phyloP scores from a whole-genome alignment of 1,284 basidiomycete species.

The Chondrostereum purpureum region DNA sequence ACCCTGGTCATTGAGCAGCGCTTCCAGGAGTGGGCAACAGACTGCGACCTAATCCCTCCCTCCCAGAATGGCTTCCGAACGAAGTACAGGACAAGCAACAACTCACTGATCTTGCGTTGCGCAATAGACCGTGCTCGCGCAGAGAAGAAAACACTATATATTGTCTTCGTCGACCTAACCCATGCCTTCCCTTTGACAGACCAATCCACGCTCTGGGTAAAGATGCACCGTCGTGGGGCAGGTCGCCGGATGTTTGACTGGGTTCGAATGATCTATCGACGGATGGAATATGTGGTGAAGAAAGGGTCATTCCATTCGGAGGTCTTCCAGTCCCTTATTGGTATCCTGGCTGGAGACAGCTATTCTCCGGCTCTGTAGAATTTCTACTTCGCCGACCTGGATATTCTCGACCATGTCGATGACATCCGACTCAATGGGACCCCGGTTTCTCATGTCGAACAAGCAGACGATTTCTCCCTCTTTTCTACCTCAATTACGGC shows the following conservation, averaged over 20 bases:
- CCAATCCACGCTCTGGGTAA: constrained; percentile 18
- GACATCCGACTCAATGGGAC: no score
- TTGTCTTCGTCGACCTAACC: constrained; percentile 18
- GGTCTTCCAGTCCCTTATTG: constrained; percentile 2
- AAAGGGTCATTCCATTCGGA: not conserved
- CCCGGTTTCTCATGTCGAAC: constrained; percentile 6
- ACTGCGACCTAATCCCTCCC: constrained; percentile 6
- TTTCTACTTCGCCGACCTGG: constrained; percentile 8
- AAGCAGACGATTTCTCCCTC: constrained; percentile 7
- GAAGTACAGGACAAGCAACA: constrained; percentile 12
- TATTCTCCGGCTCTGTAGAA: constrained; percentile 9
- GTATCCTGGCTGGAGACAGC: constrained; percentile 8
- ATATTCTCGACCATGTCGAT: no score
- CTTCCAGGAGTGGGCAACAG: not conserved
- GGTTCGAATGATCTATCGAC: constrained; percentile 5
- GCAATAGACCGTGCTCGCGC: constrained; percentile 16
- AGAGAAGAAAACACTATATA: constrained; percentile 11
- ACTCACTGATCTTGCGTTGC: constrained; percentile 12
- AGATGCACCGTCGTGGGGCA: constrained; percentile 2
- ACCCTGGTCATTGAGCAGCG: constrained; percentile 5
- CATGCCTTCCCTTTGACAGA: constrained; percentile 23
- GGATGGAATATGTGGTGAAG: constrained; percentile 5
- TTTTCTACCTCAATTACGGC: not conserved
- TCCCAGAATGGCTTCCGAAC: constrained; percentile 14
- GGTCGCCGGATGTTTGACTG: constrained; percentile 6